A percentile compares a stretch with the other conserved stretches of the same genome.
Conservation (phyloP, 352 stramenopile species). For the Phytophthora quininea region DNA sequence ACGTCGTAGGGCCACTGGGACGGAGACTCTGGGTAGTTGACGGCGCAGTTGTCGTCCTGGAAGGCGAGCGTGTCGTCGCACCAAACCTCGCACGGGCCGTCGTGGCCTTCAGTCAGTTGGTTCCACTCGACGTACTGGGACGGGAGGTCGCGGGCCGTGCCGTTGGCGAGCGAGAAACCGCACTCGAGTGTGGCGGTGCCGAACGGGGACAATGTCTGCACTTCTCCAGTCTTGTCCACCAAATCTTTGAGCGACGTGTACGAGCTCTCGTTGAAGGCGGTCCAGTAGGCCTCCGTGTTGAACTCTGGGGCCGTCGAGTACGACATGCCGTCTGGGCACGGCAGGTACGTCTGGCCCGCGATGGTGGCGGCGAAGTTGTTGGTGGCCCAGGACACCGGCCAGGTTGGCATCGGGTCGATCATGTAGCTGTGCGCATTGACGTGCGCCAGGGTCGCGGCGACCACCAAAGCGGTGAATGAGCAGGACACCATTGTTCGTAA, state of each 20-base stretch:
- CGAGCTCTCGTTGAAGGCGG: slow-evolving; percentile 41
- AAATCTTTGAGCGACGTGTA: slow-evolving; percentile 58
- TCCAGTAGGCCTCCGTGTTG: slow-evolving; percentile 42
- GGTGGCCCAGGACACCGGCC: slow-evolving; percentile 32
- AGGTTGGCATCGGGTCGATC: slow-evolving; percentile 38
- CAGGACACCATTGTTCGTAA: slow-evolving; percentile 25
- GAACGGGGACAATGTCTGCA: slow-evolving; percentile 33
- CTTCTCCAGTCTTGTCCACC: slow-evolving; percentile 25
- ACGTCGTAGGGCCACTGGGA: slow-evolving; percentile 28
- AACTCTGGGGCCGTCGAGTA: slow-evolving; percentile 26
- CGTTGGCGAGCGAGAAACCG: slow-evolving; percentile 38
- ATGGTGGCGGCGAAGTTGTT: slow-evolving; percentile 36
- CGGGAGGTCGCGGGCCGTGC: slow-evolving; percentile 39
- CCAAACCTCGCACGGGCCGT: slow-evolving; percentile 60
- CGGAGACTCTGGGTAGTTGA: slow-evolving; percentile 27
- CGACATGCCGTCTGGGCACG: slow-evolving; percentile 28
- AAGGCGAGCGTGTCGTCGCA: slow-evolving; percentile 47
- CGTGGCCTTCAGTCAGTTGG: slow-evolving; percentile 28
- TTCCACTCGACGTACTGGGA: slow-evolving; percentile 35
- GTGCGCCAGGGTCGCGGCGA: slow-evolving; percentile 12
- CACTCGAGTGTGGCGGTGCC: slow-evolving; percentile 40
- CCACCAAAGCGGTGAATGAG: slow-evolving; percentile 15
- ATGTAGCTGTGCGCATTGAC: slow-evolving; percentile 43
- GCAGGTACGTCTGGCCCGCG: slow-evolving; percentile 23
- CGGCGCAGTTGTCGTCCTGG: slow-evolving; percentile 49